Base-by-base conservation (phyloP, 2,329 filamentous ascomycete species). In the Diaporthe caulivora region DNA sequence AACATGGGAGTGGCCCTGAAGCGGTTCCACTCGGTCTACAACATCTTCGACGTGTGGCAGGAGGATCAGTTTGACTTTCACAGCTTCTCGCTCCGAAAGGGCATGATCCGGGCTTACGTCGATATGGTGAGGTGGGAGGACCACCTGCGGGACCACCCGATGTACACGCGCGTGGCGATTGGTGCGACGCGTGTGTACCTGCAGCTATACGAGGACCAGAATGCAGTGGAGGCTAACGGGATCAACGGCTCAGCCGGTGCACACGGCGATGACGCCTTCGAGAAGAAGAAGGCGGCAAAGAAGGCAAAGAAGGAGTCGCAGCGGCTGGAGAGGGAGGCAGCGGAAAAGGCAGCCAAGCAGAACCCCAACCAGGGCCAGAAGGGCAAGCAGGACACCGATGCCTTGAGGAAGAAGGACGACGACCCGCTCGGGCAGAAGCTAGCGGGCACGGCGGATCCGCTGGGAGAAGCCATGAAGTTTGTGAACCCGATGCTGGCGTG, bases 21-120 rank as follows among this genome's bases (percentile, higher is more conserved):
- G 87, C 92, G 97, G 65, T 96, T 98, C 83, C 94, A 95, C 77
- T 88, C 94, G 29, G 90, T 99, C 72, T 92, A 93, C 82, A 95
- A 94, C 83, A 97, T 99, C 77, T 99, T 99, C 79, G 96, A 98
- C 77, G 92, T 95, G 26, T 99, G 97, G 97, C 93, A 97, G 81
- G 97, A 99, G 82, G 97, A 99, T 79, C 97, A 99, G 80, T 98
- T 98, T 79, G 97, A 99, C 82, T 99, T 99, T 87, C 97, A 99
- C 87, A 95, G 92, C 81, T 99, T 99, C 84, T 98, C 95, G 26
- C 87, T 99, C n/a, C 89, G 97, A 26, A 99, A 98, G 83, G 97
- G 97, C 18, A 96, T 98, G 87, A 94, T 98, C 75, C 89, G 96
- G 72, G 94, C 97, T 1, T 99, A 99, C 81, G 87, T 99, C 53